Base-by-base conservation (phyloP, 208 protist genomes). In the Perkinsela sp. region DNA sequence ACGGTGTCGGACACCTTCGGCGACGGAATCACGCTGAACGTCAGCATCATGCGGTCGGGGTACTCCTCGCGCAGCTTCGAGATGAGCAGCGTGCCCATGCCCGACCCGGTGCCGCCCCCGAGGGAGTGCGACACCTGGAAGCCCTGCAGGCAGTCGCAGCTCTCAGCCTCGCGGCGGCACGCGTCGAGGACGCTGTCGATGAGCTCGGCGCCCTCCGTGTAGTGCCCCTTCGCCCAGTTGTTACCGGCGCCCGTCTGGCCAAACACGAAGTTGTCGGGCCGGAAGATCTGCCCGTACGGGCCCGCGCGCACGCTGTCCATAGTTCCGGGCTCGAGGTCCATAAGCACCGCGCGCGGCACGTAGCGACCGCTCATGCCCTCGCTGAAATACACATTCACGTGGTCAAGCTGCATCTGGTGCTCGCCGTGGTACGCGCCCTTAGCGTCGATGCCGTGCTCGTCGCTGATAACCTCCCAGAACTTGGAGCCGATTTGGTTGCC, bases 211-310 rank as follows among this genome's bases (percentile, higher is more conserved):
- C 96, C 95, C 73, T 98, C 95, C 6, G 94, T 98, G 82, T 98
- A 98, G 83, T 98, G 94, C 72, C 96, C 91, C 81, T 93, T 94
- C 67, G 88, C 90, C 95, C 95, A 98, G 89, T 98, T 98, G 89
- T 98, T 98, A 70, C 93, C 95, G 30, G 84, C 80, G 93, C 94
- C 94, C 68, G 85, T 86, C 82, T 97, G 90, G 48, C 95, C 95
- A 75, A 95, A 96, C 65, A 98, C 85, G 76, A 97, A 96, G 87
- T 98, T 98, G 78, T 97, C 94, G 69, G 95, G 76, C 71, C 83
- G 77, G 77, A 87, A 87, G 66, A 87, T 78, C 78, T 94, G 78
- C 71, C 94, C 93, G 73, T 90, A 93, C 22, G 87, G 85, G 40
- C 84, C 85, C 57, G 87, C 88, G 70, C 90, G 86, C 28, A 98